Base-by-base conservation (phyloP, 1,139 yeast species). In the Meyerozyma guilliermondii region DNA sequence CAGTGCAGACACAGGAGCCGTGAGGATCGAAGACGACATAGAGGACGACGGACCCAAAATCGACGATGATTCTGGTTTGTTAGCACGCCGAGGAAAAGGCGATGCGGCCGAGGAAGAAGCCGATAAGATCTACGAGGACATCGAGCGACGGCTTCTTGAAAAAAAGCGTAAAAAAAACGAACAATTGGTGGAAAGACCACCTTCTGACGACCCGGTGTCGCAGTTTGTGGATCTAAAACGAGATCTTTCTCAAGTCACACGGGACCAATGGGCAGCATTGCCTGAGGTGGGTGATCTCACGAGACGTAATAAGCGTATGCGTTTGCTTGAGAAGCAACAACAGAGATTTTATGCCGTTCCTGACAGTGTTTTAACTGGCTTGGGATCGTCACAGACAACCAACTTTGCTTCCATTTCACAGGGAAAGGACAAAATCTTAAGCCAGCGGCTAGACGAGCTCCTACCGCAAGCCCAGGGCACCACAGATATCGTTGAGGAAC, bases 211-310 rank as follows among this genome's bases (percentile, higher is more conserved):
- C 44, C 35, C 23, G 38, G 35, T 26, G 51, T 62, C 20, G 79
- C 52, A 61, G 31, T 71, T 71, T 45, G 41, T 63, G 1, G 71
- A 85, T 53, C 66, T 85, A 47, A 91, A 89, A 58, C 63, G 83
- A 35, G 80, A 76, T 1, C 62, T 91, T 41, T 68, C 81, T 0
- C 50, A 64, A 0, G 77, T 92, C 1, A 71, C 87, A 2, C 78
- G 71, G 17, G 84, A 79, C 2, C 83, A 91, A 54, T 92, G 98
- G 98, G 74, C 78, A 3, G 72, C 68, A 48, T 58, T 92, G 5
- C 98, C 98, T 0, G 96, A 88, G 48, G 94, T 89, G 0, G 87
- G 89, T 2, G 98, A 92, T 62, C 68, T 87, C 52, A 92, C 98
- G 0, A 75, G 83, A 52, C 68, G 80, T 46, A 88, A 89, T 59